Evolutionary conservation across 805 yeast species (phyloP).

Genomic region (Yamadazyma insecticola): DNA sequence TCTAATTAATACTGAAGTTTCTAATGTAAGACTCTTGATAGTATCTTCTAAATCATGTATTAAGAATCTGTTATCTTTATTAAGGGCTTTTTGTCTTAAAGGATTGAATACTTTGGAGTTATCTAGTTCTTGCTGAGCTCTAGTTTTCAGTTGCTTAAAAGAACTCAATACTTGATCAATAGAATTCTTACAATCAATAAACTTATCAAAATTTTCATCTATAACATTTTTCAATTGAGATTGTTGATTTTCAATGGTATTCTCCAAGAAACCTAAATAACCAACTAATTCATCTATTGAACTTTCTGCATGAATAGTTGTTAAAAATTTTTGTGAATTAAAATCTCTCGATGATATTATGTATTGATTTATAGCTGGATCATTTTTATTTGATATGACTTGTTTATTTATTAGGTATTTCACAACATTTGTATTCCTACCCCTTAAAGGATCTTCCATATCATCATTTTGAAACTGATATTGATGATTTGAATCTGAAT

Average conservation of each 20-base stretch:
- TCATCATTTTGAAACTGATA: slow-evolving; percentile 15
- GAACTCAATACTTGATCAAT: slow-evolving; percentile 35
- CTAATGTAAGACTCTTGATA: slow-evolving; percentile 32
- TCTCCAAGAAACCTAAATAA: slow-evolving; percentile 27
- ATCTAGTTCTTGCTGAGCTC: slow-evolving; percentile 31
- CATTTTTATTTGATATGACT: slow-evolving; percentile 21
- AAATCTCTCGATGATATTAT: slow-evolving; percentile 34
- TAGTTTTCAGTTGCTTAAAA: slow-evolving; percentile 30
- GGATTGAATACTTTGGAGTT: slow-evolving; percentile 36
- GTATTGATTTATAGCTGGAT: slow-evolving; percentile 26
- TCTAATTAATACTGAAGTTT: slow-evolving; percentile 34
- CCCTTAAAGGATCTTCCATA: slow-evolving; percentile 30
- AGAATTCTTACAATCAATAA: slow-evolving; percentile 32
- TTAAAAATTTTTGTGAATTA: slow-evolving; percentile 31
- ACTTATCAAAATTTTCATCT: slow-evolving; percentile 30
- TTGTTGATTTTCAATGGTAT: slow-evolving; percentile 31
- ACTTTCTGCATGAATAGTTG: slow-evolving; percentile 33
- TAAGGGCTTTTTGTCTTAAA: slow-evolving; percentile 11
- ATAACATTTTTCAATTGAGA: slow-evolving; percentile 31
- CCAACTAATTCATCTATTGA: slow-evolving; percentile 29
- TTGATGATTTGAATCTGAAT: slow-evolving; percentile 3
- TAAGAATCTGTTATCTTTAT: slow-evolving; percentile 16
- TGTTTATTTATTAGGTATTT: slow-evolving; percentile 19
- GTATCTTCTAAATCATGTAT: slow-evolving; percentile 35
- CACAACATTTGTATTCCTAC: slow-evolving; percentile 25